phyloP scores from a whole-genome alignment of 306 rosid species.

The Vicia villosa region DNA sequence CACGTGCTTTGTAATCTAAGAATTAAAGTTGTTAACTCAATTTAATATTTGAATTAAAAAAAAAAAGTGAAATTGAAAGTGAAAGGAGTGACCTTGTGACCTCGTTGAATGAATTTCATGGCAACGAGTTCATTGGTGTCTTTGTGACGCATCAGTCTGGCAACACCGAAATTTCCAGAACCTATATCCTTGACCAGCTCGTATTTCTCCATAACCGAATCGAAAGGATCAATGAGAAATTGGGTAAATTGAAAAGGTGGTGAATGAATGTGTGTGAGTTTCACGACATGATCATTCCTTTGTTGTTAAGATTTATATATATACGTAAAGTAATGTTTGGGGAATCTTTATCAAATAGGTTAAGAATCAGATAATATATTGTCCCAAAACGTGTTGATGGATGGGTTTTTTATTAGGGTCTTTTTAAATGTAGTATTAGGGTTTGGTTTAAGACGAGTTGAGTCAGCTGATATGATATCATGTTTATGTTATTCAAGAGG shows the following conservation, averaged over 20 bases:
- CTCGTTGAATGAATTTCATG: slow-evolving; percentile 82
- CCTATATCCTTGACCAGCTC: slow-evolving; percentile 86
- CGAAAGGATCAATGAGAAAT: neutral
- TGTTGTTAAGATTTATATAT: too few relatives aligned
- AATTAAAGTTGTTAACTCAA: neutral
- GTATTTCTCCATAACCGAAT: slow-evolving; percentile 62
- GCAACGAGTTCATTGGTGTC: slow-evolving; percentile 79
- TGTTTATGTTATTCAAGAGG: too few relatives aligned
- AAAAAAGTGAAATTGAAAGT: neutral
- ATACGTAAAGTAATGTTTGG: too few relatives aligned
- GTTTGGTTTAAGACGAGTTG: too few relatives aligned
- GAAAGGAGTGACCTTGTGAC: slow-evolving; percentile 49
- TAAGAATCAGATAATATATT: too few relatives aligned
- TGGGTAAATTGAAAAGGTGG: neutral
- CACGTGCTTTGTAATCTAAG: neutral
- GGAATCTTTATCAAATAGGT: too few relatives aligned
- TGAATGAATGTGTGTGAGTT: neutral
- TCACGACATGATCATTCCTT: neutral
- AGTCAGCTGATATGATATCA: too few relatives aligned
- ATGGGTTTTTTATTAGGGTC: too few relatives aligned
- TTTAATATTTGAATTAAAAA: neutral
- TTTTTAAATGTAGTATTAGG: too few relatives aligned
- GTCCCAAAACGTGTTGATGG: too few relatives aligned
- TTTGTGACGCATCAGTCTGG: slow-evolving; percentile 74
- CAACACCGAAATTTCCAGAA: slow-evolving; percentile 88